Percentiles rank a stretch among this genome's conserved stretches.
Conservation (phyloP, 2,329 filamentous ascomycete species). For the Colletotrichum trifolii region DNA sequence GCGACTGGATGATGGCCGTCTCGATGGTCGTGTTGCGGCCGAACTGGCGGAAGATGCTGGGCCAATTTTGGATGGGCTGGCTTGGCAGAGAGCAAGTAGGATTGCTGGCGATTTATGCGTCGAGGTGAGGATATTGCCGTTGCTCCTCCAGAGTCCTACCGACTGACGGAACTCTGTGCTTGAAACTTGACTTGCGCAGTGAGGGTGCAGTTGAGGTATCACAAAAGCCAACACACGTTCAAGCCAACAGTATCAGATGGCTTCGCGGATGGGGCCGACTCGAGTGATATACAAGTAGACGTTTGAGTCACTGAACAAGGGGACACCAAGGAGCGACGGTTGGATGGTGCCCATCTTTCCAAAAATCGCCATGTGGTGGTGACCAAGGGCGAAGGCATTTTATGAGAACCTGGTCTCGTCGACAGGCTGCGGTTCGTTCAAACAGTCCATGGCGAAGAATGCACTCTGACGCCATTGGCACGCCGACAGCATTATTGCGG, state of each 20-base stretch:
- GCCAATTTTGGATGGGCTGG: conserved; percentile 3
- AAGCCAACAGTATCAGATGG: conserved; percentile 15
- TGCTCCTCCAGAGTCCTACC: conserved; percentile 32
- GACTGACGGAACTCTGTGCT: conserved; percentile 16
- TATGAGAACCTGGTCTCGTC: conserved; percentile 31
- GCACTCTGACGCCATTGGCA: conserved; percentile 39
- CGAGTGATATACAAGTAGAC: conserved; percentile 34
- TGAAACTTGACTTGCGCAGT: conserved; percentile 34
- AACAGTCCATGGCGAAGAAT: conserved; percentile 25
- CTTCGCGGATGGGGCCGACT: conserved; percentile 30
- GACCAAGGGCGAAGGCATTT: conserved; percentile 34
- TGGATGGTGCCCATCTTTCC: conserved; percentile 43
- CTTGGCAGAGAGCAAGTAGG: conserved; percentile 20
- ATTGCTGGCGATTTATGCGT: neutral
- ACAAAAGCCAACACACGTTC: conserved; percentile 21
- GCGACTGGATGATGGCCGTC: conserved; percentile 1
- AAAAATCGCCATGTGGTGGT: conserved; percentile 37
- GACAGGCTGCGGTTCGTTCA: conserved; percentile 31
- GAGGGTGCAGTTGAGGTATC: conserved; percentile 17
- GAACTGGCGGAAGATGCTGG: neutral
- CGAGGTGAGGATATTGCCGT: neutral
- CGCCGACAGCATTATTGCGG: conserved; percentile 19
- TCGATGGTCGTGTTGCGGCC: neutral
- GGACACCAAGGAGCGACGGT: conserved; percentile 41
- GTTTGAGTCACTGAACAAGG: conserved; percentile 39